Evolutionary conservation across 345 rosid species (phyloP).

Genomic region (Capsella bursapastoris): DNA sequence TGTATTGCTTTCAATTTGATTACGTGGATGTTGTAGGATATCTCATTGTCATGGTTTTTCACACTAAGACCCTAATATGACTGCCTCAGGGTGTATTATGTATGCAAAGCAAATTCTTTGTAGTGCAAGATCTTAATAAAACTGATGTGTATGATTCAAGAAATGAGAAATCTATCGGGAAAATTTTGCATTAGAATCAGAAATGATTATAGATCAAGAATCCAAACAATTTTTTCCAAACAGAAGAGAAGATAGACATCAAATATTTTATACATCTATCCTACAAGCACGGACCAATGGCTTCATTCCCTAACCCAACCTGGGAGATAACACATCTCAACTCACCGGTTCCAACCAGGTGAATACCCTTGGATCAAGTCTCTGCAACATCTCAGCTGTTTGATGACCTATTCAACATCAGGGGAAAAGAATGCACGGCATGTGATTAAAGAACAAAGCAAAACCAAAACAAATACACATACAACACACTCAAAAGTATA

Average conservation of each 20-base stretch:
- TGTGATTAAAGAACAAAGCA: conserved; percentile 5
- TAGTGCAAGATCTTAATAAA: conserved; percentile 15
- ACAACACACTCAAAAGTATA: no score
- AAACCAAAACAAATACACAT: conserved; percentile 14
- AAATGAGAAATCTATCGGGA: background rate
- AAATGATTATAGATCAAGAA: conserved; percentile 14
- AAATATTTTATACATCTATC: conserved; percentile 39
- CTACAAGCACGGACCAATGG: conserved; percentile 49
- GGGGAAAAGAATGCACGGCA: background rate
- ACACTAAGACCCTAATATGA: conserved; percentile 23
- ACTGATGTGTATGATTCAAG: conserved; percentile 20
- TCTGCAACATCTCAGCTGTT: conserved; percentile 13
- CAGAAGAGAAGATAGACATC: conserved; percentile 36
- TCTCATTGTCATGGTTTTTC: background rate
- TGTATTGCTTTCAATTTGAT: conserved; percentile 24
- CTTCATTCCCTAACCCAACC: conserved; percentile 45
- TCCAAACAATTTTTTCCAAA: conserved; percentile 24
- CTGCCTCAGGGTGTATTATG: conserved; percentile 2
- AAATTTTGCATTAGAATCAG: conserved; percentile 14
- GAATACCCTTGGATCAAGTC: conserved; percentile 33
- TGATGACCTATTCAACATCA: conserved; percentile 24
- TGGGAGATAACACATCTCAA: conserved; percentile 33
- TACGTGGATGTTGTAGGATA: conserved; percentile 6
- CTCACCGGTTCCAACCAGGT: conserved; percentile 38
- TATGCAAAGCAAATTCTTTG: conserved; percentile 14